Base-by-base conservation (phyloP, 2,329 filamentous ascomycete genomes). In the Fonsecaea pedrosoi region DNA sequence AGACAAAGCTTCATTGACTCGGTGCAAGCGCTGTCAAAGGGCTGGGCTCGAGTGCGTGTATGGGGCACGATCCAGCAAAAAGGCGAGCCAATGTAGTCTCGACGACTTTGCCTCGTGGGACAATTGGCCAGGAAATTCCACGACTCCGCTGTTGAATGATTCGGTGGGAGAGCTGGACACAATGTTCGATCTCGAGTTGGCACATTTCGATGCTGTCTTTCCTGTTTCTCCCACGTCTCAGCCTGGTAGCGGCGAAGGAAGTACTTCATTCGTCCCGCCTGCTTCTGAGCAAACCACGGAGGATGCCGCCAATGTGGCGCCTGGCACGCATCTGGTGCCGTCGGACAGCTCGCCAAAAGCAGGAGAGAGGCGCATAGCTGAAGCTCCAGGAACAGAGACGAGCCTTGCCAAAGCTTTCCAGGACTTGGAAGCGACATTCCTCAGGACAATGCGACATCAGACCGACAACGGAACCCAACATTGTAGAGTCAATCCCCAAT, bases 151-250 rank as follows among this genome's bases (percentile, higher is more conserved):
- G 10, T 21, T 60, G 56, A 32, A 50, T 35, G 56, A 60, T 50
- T 34, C 56, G 4, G 40, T 60, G 35, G 56, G 35, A 13, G 56
- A 60, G 56, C 56, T 60, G 25, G 56, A 60, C 56, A 60, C 56
- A 18, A 60, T 60, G 35, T 60, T 60, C 10, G 56, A 35, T 40
- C 56, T 60, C 18, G 56, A 60, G 12, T 37, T 48, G 38, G 32
- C 21, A 32, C 37, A 30, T 35, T 60, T 60, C 12, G 58, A 60
- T 18, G 21, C 30, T 18, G 40, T 60, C 58, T 45, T 50, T 60
- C 40, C 58, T 9, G 25, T 32, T 9, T 45, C 58, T 25, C 40
- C 34, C 40, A 34, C 38, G 30, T 48, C 42, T 48, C 42, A 18
- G 42, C 42, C 42, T 8, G 10, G n/a, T 18, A 48, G n/a, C 9